Base-by-base conservation (phyloP, 75 land plant genomes). In the Pinus albicaulis region DNA sequence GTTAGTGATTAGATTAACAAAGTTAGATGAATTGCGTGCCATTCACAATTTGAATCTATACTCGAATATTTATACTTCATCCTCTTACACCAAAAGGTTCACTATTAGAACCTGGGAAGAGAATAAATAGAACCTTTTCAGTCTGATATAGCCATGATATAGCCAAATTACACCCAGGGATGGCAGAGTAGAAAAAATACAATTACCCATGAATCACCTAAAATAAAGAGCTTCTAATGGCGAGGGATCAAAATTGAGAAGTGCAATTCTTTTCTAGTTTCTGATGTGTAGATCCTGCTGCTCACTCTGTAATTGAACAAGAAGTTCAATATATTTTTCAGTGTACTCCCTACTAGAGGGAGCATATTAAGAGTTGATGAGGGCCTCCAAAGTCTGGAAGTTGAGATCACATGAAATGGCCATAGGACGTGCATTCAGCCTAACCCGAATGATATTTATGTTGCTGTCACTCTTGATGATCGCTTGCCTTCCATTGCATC, bases 401-500 rank as follows among this genome's bases (percentile, higher is more conserved):
- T n/a, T 16, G 4, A 48, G 53, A 48, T 20, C 52, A 38, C 15
- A 14, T 28, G 17, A 64, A 2, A 20, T n/a, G 24, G 48, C 22
- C 71, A 68, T 41, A 0, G 3, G 71, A 41, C 41, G n/a, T 38
- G 71, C 4, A 20, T 41, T 68, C 24, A 41, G 41, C 71, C 71
- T 11, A 20, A 68, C 48, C 71, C 17, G 4, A 68, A 68, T 38
- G 71, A 38, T 38, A 68, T 13, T 52, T 68, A 68, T 5, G 53
- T 38, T 20, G 41, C 24, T 34, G 17, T 38, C 52, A 41, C 53
- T 68, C 71, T 68, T 3, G 71, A 68, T 68, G 71, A 22, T 44
- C 52, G 71, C 52, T 68, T 68, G 11, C 71, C 71, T 41, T 68
- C 71, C 71, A 68, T 68, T 68, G 71, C 82, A 75, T 86, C 86